Evolutionary conservation across 345 rosid genomes (phyloP).

Genomic region (Salix koriyanagi): DNA sequence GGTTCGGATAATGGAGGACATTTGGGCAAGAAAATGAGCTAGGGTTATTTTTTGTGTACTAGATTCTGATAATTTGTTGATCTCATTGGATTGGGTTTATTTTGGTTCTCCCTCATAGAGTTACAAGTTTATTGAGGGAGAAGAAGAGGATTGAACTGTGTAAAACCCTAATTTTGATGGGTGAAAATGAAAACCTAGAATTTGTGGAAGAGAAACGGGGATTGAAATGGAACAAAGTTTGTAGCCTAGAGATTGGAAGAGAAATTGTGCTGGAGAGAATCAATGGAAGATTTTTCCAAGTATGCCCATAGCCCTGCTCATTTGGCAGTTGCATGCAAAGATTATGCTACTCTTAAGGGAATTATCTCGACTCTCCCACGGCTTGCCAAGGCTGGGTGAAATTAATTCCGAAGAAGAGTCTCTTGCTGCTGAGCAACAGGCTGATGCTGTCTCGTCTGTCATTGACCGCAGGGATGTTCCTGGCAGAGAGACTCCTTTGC

Average conservation of each 20-base stretch:
- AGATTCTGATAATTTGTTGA: conserved; percentile 12
- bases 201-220: neutral
- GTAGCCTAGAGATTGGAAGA: conserved; percentile 18
- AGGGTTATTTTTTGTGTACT: conserved; percentile 8
- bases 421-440: conserved; percentile 59
- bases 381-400: conserved; percentile 80
- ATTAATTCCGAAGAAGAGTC: conserved; percentile 76
- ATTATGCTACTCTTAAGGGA: conserved; percentile 60
- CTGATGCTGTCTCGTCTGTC: conserved; percentile 69
- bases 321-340: conserved; percentile 70
- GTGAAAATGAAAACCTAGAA: conserved; percentile 12
- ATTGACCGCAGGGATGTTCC: conserved; percentile 92
- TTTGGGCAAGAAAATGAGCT: conserved; percentile 15
- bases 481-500: conserved; percentile 94
- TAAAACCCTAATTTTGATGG: conserved; percentile 12
- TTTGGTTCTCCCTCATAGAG: neutral
- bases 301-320: conserved; percentile 89
- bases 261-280: neutral
- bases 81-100: conserved; percentile 14
- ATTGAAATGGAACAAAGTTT: conserved; percentile 23
- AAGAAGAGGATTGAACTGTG: conserved; percentile 3
- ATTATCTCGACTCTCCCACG: conserved; percentile 60
- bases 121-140: conserved; percentile 1
- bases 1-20: conserved; percentile 1
- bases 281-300: conserved; percentile 74